These are phyloP conservation scores for Termitomyces sp. DNA, from an alignment of 768 basidiomycete genomes.

Conservation along the genomic window DNA sequence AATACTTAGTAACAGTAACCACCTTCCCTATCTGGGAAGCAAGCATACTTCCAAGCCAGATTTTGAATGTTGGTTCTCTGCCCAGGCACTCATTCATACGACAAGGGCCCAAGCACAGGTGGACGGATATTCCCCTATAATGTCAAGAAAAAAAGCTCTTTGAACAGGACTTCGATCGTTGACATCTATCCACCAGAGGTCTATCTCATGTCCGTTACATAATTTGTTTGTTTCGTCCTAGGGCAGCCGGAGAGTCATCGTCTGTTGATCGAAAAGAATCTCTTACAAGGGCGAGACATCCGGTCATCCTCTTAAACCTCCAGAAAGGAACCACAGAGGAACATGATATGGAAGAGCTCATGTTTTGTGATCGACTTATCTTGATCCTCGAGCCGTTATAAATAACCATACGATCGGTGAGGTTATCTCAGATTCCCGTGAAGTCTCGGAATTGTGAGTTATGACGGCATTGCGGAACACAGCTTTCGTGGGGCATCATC, in stretches of 20 bases:
- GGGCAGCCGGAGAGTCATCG: no score
- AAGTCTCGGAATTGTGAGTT: conserved; percentile 9
- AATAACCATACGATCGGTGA: conserved; percentile 3
- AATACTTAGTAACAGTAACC: no score
- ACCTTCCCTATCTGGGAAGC: neutral
- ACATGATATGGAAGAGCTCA: neutral
- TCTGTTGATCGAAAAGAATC: neutral
- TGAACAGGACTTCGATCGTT: neutral
- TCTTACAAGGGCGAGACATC: neutral
- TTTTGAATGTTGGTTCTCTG: neutral
- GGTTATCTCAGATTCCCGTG: conserved; percentile 6
- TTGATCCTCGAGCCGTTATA: neutral
- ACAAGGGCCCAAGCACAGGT: neutral
- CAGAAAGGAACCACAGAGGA: no score
- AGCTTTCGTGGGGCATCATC: neutral
- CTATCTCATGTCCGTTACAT: neutral
- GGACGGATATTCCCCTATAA: neutral
- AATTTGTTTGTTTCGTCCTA: neutral
- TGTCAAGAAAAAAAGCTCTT: neutral
- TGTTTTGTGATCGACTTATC: conserved; percentile 5
- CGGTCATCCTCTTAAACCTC: neutral
- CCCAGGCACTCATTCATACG: neutral
- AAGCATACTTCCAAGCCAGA: neutral
- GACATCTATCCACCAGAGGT: neutral
- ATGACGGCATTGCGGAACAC: conserved; percentile 4